These are phyloP conservation scores for Chaetomiaceae sp. DNA, from an alignment of 2,329 filamentous ascomycete species.

Conservation along the genomic window DNA sequence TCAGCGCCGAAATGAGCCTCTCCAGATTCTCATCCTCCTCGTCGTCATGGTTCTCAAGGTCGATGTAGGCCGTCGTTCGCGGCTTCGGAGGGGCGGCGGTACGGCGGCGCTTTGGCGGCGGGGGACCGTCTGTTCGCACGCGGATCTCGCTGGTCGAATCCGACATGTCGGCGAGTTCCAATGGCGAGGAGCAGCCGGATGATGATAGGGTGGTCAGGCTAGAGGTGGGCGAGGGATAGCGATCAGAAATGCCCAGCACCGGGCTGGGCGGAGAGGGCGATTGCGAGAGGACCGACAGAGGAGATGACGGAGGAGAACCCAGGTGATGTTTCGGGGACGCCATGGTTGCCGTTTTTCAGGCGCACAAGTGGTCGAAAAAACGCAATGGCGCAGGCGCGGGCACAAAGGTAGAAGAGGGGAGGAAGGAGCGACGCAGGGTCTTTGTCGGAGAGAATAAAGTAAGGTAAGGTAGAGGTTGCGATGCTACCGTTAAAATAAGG, in stretches of 20 bases:
- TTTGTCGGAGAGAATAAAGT: neutral
- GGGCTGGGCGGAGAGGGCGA: conserved; percentile 50
- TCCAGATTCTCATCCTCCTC: conserved; percentile 60
- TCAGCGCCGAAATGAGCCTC: conserved; percentile 67
- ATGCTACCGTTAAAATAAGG: conserved; percentile 17
- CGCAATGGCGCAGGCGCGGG: neutral
- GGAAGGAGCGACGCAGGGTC: too few relatives aligned
- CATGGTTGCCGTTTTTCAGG: conserved; percentile 19
- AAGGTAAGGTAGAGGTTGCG: neutral
- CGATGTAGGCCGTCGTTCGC: conserved; percentile 76
- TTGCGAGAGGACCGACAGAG: conserved; percentile 50
- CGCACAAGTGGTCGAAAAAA: neutral
- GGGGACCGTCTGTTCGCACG: conserved; percentile 53
- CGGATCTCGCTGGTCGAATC: conserved; percentile 35
- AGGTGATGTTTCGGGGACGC: conserved; percentile 22
- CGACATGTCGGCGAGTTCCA: conserved; percentile 41
- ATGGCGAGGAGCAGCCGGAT: conserved; percentile 49
- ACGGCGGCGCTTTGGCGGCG: conserved; percentile 72
- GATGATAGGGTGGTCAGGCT: conserved; percentile 42
- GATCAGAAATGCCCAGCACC: conserved; percentile 37
- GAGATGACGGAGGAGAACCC: conserved; percentile 41
- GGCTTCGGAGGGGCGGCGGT: conserved; percentile 52
- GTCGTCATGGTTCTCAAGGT: conserved; percentile 54
- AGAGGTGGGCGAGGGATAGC: conserved; percentile 52
- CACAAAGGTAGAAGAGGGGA: neutral